Percentiles rank a stretch among this genome's conserved stretches.
phyloP scores from a whole-genome alignment of 192 early-diverging fungal genomes.

The Podochytrium sp. region DNA sequence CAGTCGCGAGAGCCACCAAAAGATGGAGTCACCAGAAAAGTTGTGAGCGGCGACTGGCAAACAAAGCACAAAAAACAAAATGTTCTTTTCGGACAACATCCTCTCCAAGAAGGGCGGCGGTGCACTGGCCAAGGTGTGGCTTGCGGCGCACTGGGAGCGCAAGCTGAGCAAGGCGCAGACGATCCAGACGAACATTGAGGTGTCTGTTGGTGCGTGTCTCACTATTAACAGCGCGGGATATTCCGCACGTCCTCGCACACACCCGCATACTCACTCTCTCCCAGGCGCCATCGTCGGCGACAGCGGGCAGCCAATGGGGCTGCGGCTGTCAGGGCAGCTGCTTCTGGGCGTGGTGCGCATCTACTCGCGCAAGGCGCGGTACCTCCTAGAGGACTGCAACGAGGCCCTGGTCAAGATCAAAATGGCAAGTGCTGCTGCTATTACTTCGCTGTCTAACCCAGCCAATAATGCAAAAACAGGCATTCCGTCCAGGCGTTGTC shows the following conservation, averaged over 20 bases:
- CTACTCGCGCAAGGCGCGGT: conserved; percentile 94
- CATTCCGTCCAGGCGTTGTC: conserved; percentile 78
- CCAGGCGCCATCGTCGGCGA: conserved; percentile 78
- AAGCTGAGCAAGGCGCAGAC: conserved; percentile 96
- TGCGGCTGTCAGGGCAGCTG: conserved; percentile 95
- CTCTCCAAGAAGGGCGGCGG: conserved; percentile 62
- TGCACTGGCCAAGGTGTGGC: conserved; percentile 92
- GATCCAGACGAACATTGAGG: conserved; percentile 88
- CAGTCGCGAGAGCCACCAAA: too few relatives aligned
- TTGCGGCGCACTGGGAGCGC: conserved; percentile 96
- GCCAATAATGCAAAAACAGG: conserved; percentile 46
- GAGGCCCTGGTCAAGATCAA: conserved; percentile 95
- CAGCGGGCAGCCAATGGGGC: conserved; percentile 82
- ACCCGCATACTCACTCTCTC: not conserved
- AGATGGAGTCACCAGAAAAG: not conserved
- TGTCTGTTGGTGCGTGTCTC: conserved; percentile 71
- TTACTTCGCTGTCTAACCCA: not conserved
- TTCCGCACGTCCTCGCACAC: not conserved
- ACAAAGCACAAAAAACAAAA: conserved; percentile 31
- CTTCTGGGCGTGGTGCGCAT: conserved; percentile 94
- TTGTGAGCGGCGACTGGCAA: too few relatives aligned
- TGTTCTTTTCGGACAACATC: conserved; percentile 55
- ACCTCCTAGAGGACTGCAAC: conserved; percentile 96
- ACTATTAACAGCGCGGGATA: not conserved
- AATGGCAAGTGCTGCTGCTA: conserved; percentile 64